These are phyloP conservation scores for Lactarius hatsudake DNA, from an alignment of 768 basidiomycete genomes.

Conservation along the genomic window DNA sequence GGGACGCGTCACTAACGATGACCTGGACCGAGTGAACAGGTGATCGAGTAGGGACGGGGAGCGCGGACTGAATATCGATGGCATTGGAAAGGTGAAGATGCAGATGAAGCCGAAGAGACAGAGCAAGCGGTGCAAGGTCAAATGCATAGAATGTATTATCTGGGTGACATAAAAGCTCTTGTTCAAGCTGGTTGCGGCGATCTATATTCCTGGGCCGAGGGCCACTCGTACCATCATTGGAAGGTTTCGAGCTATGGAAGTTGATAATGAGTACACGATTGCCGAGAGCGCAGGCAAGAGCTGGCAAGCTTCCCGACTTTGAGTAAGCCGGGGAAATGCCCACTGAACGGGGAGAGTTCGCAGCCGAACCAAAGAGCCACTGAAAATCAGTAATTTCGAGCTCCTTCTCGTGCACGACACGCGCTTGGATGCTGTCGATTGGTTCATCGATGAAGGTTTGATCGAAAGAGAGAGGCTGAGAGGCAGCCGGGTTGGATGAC, in stretches of 20 bases:
- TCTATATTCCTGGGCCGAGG: constrained; percentile 24
- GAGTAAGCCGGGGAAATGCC: constrained; percentile 54
- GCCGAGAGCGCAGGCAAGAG: constrained; percentile 46
- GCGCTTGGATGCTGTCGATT: constrained; percentile 27
- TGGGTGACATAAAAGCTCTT: constrained; percentile 45
- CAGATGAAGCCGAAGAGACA: constrained; percentile 46
- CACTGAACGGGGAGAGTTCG: constrained; percentile 34
- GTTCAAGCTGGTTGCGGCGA: constrained; percentile 36
- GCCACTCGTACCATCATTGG: neutral
- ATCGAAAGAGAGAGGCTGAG: constrained; percentile 1
- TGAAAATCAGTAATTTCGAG: constrained; percentile 27
- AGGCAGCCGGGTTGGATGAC: neutral
- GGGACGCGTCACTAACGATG: constrained; percentile 25
- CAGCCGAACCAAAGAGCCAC: constrained; percentile 19
- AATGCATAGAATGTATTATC: constrained; percentile 51
- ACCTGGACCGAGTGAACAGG: constrained; percentile 43
- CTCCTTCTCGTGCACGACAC: constrained; percentile 28
- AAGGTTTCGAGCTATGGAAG: constrained; percentile 20
- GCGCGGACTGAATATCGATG: constrained; percentile 58
- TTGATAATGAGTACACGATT: constrained; percentile 30
- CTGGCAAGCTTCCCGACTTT: constrained; percentile 40
- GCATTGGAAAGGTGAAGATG: constrained; percentile 45
- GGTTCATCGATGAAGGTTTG: constrained; percentile 34
- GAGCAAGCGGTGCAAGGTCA: constrained; percentile 48
- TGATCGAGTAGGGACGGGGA: constrained; percentile 37